Percentiles rank a stretch among this genome's conserved stretches.
Conservation (phyloP, 2,329 filamentous ascomycete species). For the Aquanectria penicillioides region DNA sequence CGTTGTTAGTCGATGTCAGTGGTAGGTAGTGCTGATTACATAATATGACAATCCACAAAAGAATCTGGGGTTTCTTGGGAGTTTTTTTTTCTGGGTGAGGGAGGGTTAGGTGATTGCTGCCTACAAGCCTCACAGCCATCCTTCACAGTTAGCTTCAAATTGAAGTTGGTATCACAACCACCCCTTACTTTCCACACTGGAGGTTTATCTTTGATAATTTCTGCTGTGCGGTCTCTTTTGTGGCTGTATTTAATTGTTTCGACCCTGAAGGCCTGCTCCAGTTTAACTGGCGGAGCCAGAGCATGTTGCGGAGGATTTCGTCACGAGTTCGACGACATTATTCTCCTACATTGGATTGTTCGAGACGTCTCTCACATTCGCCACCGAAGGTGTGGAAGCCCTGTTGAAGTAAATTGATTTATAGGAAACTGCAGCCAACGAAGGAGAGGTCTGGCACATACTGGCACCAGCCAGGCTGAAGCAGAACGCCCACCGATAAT, state of each 20-base stretch:
- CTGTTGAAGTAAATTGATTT: neutral
- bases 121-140: slow-evolving; percentile 14
- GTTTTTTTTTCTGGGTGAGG: slow-evolving; percentile 8
- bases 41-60: slow-evolving; percentile 38
- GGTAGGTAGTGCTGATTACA: slow-evolving; percentile 30
- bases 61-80: slow-evolving; percentile 15
- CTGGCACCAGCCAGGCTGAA: too few relatives aligned
- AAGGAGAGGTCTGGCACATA: too few relatives aligned
- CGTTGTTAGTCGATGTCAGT: neutral
- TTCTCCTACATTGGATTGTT: slow-evolving; percentile 23
- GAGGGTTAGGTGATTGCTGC: too few relatives aligned
- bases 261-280: neutral
- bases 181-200: neutral
- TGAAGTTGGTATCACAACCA: neutral
- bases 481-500: slow-evolving; percentile 5
- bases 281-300: slow-evolving; percentile 11
- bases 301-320: slow-evolving; percentile 31
- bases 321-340: slow-evolving; percentile 30
- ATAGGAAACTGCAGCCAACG: neutral
- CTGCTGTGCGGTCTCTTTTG: neutral
- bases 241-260: neutral
- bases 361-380: slow-evolving; percentile 30
- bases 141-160: neutral
- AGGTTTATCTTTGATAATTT: neutral
- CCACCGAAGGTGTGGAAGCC: slow-evolving; percentile 31